Base-by-base conservation (phyloP, 129 eudicot genomes). In the Apium graveolens region DNA sequence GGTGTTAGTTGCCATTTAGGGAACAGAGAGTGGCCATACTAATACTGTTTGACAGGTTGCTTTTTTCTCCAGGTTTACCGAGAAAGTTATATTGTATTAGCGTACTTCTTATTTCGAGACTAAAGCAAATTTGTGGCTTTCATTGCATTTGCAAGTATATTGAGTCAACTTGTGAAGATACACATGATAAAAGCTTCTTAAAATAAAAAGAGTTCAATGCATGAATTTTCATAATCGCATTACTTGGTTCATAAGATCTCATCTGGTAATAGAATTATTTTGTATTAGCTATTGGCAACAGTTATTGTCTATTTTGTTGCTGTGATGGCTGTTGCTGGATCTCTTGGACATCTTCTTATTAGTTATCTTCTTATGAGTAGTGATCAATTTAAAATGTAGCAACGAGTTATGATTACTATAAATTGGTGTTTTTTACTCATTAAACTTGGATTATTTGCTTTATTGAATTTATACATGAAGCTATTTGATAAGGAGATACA, bases 71-170 rank as follows among this genome's bases (percentile, higher is more conserved):
- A 86, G 82, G 84, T 95, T 91, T 86, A 77, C 78, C 5, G 89
- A 89, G 79, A 85, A 88, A 13, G 79, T 95, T 35, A 76, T 35
- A 34, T 80, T 83, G 81, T 95, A 95, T 83, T 97, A 95, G 83
- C 84, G 87, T 70, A 95, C n/a, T n/a, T n/a, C n/a, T n/a, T n/a
- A n/a, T n/a, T n/a, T n/a, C n/a, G n/a, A n/a, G n/a, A n/a, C n/a
- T 76, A 87, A 79, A 69, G 97, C 98, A 74, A 91, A 96, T 83
- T 82, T 91, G 78, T 95, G 97, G 98, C 98, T 95, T 70, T 95
- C 98, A 76, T 83, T 95, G 85, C 96, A 97, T 44, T 89, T 95
- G 77, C 98, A 95, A 90, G 98, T 92, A 79, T 78, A 46, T 62
- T 62, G n/a, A 24, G 29, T 11, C 37, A 78, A 43, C 63, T 9